phyloP scores from a whole-genome alignment of 2,329 filamentous ascomycete species.

The Setomelanomma holmii region DNA sequence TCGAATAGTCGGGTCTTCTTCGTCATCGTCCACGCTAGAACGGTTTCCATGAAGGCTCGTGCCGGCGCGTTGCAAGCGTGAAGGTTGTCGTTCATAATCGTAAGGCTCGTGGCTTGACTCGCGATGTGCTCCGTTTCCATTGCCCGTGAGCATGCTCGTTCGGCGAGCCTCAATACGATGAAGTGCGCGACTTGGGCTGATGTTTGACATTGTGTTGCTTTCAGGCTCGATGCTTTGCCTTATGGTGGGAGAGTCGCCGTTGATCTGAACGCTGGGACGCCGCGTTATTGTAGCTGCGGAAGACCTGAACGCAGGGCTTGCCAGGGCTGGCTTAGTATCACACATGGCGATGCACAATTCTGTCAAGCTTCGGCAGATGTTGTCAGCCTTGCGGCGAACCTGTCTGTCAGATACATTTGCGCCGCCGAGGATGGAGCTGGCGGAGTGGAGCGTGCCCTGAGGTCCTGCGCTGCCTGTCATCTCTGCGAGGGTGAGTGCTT shows the following conservation, averaged over 20 bases:
- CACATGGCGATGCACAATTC: conserved; percentile 85
- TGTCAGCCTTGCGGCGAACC: conserved; percentile 87
- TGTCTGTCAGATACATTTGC: conserved; percentile 75
- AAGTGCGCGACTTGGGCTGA: conserved; percentile 47
- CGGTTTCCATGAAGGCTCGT: conserved; percentile 50
- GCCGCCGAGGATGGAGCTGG: conserved; percentile 69
- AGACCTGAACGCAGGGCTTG: conserved; percentile 40
- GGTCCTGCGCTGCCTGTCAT: conserved; percentile 78
- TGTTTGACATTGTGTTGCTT: conserved; percentile 35
- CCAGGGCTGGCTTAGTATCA: conserved; percentile 43
- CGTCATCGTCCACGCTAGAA: conserved; percentile 40
- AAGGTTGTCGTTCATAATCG: conserved; percentile 26
- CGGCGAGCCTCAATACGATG: conserved; percentile 56
- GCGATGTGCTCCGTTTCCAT: conserved; percentile 29
- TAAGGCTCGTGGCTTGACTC: conserved; percentile 40
- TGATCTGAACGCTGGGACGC: conserved; percentile 46
- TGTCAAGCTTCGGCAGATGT: conserved; percentile 88
- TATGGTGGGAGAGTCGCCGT: conserved; percentile 43
- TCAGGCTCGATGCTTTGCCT: conserved; percentile 47
- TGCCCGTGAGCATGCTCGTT: conserved; percentile 37
- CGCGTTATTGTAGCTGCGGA: conserved; percentile 34
- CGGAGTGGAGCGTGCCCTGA: conserved; percentile 66
- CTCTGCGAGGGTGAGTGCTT: conserved; percentile 79
- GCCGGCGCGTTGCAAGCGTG: conserved; percentile 45
- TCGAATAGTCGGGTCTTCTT: conserved; percentile 50